A percentile compares a stretch with the other conserved stretches of the same genome.
Evolutionary conservation across 2,329 filamentous ascomycete genomes (phyloP).

Genomic region (Sarocladium strictum): DNA sequence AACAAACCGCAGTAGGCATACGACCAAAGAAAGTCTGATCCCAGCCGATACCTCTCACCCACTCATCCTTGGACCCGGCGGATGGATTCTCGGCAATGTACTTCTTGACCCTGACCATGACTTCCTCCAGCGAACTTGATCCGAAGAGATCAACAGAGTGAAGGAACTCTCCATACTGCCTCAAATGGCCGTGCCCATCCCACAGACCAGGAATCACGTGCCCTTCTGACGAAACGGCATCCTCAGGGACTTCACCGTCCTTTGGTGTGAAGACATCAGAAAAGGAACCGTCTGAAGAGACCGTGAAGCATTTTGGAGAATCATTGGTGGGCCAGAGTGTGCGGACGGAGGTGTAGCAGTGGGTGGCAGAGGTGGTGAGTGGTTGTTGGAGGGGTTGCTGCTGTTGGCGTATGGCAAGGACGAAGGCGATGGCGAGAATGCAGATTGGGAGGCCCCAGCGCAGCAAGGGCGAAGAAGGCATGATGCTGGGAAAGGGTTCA

Average conservation of each 20-base stretch:
- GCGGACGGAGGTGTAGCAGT: constrained; percentile 34
- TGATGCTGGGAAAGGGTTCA: neutral
- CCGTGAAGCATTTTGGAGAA: constrained; percentile 48
- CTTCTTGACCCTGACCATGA: constrained; percentile 41
- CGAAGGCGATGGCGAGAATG: constrained; percentile 24
- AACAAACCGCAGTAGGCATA: constrained; percentile 59
- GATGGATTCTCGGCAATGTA: constrained; percentile 46
- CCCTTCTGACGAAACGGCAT: constrained; percentile 31
- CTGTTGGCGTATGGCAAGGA: constrained; percentile 21
- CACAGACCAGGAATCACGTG: constrained; percentile 61
- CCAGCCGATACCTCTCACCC: constrained; percentile 65
- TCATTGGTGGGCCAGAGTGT: constrained; percentile 30
- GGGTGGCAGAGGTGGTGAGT: constrained; percentile 17
- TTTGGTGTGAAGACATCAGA: constrained; percentile 32
- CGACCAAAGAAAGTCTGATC: constrained; percentile 59
- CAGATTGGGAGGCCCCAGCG: constrained; percentile 24
- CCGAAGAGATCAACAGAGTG: constrained; percentile 61
- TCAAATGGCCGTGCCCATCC: constrained; percentile 64
- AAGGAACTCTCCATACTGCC: constrained; percentile 62
- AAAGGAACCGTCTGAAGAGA: constrained; percentile 43
- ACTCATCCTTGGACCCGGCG: constrained; percentile 48
- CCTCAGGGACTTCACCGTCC: constrained; percentile 22
- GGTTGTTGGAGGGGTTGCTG: constrained; percentile 16
- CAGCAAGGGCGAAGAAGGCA: constrained; percentile 14
- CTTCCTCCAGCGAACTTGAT: constrained; percentile 46